Conservation (phyloP, 2,329 filamentous ascomycete species). For the Fonsecaea pugnacius region DNA sequence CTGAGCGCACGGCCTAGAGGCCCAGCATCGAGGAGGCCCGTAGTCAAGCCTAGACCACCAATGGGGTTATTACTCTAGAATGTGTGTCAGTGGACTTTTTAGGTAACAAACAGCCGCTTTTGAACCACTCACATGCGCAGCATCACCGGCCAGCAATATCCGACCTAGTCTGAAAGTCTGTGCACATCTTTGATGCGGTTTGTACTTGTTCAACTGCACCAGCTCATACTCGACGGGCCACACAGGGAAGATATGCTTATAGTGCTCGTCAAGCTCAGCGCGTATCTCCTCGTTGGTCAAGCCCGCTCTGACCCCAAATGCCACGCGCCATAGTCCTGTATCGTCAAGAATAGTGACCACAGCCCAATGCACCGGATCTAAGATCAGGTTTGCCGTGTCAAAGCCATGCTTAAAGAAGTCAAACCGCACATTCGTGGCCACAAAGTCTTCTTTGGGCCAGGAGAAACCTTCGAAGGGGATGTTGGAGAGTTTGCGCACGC, state of each 20-base stretch:
- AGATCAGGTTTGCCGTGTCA: conserved; percentile 28
- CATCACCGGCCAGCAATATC: conserved; percentile 33
- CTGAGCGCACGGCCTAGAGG: conserved; percentile 26
- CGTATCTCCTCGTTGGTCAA: conserved; percentile 41
- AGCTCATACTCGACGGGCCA: conserved; percentile 36
- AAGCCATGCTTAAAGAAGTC: conserved; percentile 33
- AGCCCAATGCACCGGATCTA: conserved; percentile 38
- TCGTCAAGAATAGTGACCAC: conserved; percentile 43
- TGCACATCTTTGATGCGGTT: conserved; percentile 33
- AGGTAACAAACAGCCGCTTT: background rate
- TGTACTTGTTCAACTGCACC: conserved; percentile 32
- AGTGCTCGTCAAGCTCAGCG: conserved; percentile 29
- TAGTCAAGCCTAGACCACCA: conserved; percentile 34
- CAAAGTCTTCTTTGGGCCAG: conserved; percentile 33
- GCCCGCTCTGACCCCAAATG: conserved; percentile 45
- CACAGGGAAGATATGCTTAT: conserved; percentile 34
- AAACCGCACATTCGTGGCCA: conserved; percentile 30
- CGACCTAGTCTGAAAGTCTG: conserved; percentile 31
- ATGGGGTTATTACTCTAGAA: conserved; percentile 35
- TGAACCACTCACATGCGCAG: conserved; percentile 28
- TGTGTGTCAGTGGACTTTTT: background rate
- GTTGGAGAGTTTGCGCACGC: conserved; percentile 27
- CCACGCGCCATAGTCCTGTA: conserved; percentile 47
- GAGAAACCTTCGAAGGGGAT: conserved; percentile 33
- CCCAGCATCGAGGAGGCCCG: conserved; percentile 32